Conservation (phyloP, 164 flowering plant genomes). For the Umbilicus rupestris region DNA sequence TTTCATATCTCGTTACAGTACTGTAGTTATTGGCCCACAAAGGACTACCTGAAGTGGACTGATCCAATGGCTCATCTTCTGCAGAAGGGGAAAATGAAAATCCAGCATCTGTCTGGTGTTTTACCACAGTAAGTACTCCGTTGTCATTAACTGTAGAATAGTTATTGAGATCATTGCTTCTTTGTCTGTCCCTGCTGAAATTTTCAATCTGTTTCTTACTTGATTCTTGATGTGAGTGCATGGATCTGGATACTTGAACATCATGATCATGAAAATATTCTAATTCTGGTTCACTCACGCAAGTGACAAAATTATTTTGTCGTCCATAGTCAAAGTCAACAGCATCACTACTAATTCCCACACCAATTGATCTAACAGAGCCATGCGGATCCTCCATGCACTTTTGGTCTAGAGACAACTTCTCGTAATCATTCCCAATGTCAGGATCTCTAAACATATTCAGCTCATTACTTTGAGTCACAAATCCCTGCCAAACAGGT, state of each 20-base stretch:
- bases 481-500: constrained; percentile 98
- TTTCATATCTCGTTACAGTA: constrained; percentile 28
- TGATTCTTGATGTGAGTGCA: constrained; percentile 26
- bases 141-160: constrained; percentile 34
- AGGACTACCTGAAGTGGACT: constrained; percentile 42
- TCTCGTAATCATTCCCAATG: constrained; percentile 40
- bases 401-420: constrained; percentile 49
- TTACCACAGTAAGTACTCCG: constrained; percentile 21
- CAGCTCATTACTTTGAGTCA: constrained; percentile 73
- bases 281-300: constrained; percentile 76
- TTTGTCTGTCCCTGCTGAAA: constrained; percentile 29
- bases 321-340: constrained; percentile 90
- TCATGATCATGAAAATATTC: constrained; percentile 69
- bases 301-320: constrained; percentile 75
- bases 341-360: constrained; percentile 85
- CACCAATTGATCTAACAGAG: constrained; percentile 96
- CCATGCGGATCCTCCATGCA: constrained; percentile 80
- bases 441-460: constrained; percentile 64
- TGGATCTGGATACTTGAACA: constrained; percentile 34
- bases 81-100: constrained; percentile 74
- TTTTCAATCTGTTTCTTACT: constrained; percentile 30
- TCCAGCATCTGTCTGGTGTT: constrained; percentile 41
- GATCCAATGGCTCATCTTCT: constrained; percentile 35
- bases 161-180: constrained; percentile 29
- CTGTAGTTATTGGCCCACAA: constrained; percentile 44